Conservation (phyloP, 73 alveolate species). For the Breviolum minutum region DNA sequence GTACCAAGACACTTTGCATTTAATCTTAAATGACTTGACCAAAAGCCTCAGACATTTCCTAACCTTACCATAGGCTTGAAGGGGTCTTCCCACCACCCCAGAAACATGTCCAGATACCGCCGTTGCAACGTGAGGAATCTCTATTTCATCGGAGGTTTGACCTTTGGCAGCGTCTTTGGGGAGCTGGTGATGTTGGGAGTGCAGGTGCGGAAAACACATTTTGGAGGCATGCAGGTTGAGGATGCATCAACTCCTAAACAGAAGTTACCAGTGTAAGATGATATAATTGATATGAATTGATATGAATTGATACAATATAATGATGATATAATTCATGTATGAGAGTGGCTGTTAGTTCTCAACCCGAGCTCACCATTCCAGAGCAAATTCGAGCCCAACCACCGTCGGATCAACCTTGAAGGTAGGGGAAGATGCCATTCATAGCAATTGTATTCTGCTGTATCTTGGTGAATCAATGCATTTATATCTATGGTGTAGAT, state of each 20-base stretch:
- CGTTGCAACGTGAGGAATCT: conserved; percentile 26
- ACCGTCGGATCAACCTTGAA: no score
- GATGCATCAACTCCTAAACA: neutral
- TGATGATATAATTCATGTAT: no score
- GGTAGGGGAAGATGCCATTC: no score
- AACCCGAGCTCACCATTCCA: no score
- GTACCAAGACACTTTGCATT: no score
- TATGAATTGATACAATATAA: neutral
- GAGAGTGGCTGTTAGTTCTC: no score
- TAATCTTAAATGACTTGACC: no score
- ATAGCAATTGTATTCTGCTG: no score
- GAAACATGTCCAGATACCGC: neutral
- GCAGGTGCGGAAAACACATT: conserved; percentile 30
- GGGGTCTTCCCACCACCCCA: neutral
- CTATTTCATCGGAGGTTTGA: conserved; percentile 84
- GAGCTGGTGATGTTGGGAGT: conserved; percentile 93
- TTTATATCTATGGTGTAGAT: no score
- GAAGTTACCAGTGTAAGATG: no score
- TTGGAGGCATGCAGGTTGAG: neutral
- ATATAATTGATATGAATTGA: neutral
- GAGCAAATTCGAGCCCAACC: no score
- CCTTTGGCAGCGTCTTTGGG: conserved; percentile 89
- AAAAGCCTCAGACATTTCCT: neutral
- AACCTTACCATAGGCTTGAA: neutral
- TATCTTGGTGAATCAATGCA: no score